Percentiles rank a stretch among this genome's conserved stretches.
These are phyloP conservation scores for Dendrocalamus sinicus DNA, from an alignment of 176 grass and related monocot species.

Conservation along the genomic window DNA sequence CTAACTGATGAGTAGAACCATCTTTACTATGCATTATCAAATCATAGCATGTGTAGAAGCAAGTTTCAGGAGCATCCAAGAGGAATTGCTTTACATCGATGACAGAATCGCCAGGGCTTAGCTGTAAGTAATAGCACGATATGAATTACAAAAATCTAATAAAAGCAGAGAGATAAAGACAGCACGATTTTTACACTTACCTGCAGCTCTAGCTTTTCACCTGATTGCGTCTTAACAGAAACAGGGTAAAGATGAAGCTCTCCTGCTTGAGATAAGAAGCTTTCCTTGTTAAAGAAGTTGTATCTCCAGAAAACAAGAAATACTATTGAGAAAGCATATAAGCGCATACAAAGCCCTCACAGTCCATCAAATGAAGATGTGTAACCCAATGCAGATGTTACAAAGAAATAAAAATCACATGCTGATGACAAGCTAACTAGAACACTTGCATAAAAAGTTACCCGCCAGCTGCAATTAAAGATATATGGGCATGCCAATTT, in stretches of 20 bases:
- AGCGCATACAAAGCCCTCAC: too few relatives aligned
- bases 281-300: slow-evolving; percentile 6
- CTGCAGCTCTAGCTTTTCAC: slow-evolving; percentile 97
- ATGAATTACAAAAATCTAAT: not conserved
- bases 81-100: slow-evolving; percentile 97
- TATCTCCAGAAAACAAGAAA: not conserved
- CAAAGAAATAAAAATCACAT: too few relatives aligned
- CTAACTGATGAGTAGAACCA: slow-evolving; percentile 75
- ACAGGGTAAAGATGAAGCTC: slow-evolving; percentile 88
- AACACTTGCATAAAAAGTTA: not conserved
- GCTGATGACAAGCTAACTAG: not conserved
- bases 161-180: not conserved
- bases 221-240: slow-evolving; percentile 78
- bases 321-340: too few relatives aligned
- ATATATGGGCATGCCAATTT: not conserved
- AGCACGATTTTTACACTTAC: slow-evolving; percentile 42
- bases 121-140: slow-evolving; percentile 57
- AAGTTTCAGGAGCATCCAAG: slow-evolving; percentile 94
- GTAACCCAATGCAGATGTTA: too few relatives aligned
- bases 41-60: slow-evolving; percentile 97
- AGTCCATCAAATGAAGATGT: too few relatives aligned
- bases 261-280: slow-evolving; percentile 54
- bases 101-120: slow-evolving; percentile 94
- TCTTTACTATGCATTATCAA: slow-evolving; percentile 87
- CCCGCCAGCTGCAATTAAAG: not conserved